phyloP scores from a whole-genome alignment of 2,329 filamentous ascomycete genomes.

The Exophiala sideris region DNA sequence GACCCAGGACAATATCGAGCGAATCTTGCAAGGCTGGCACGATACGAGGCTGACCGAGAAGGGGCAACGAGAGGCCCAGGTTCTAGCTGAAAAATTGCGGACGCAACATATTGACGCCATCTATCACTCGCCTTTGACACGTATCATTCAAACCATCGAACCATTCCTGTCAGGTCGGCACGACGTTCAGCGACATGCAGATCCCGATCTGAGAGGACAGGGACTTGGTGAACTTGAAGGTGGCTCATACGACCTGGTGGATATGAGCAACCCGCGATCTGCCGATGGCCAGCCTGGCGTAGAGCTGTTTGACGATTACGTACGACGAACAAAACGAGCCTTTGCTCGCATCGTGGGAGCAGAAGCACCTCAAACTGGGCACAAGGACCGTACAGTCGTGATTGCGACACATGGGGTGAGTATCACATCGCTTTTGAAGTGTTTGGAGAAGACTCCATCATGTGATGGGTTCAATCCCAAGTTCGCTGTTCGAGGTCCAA shows the following conservation, averaged over 20 bases:
- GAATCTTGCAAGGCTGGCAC: conserved; percentile 15
- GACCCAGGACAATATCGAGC: conserved; percentile 21
- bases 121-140: conserved; percentile 24
- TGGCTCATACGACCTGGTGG: conserved; percentile 15
- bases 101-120: conserved; percentile 29
- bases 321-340: conserved; percentile 9
- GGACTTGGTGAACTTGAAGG: conserved; percentile 17
- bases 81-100: conserved; percentile 18
- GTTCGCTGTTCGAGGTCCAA: conserved; percentile 13
- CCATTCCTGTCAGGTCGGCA: conserved; percentile 11
- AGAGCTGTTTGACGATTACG: conserved; percentile 20
- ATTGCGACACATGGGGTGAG: conserved; percentile 21
- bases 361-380: conserved; percentile 4
- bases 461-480: conserved; percentile 17
- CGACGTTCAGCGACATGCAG: conserved; percentile 3
- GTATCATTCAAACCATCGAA: conserved; percentile 18
- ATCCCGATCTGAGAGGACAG: conserved; percentile 17
- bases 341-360: conserved; percentile 15
- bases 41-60: conserved; percentile 20
- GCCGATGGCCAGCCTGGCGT: conserved; percentile 20
- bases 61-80: conserved; percentile 10
- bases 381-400: conserved; percentile 12
- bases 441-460: conserved; percentile 10
- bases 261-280: conserved; percentile 18
- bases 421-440: conserved; percentile 19